A percentile compares a stretch with the other conserved stretches of the same genome.
Conservation (phyloP, 1,284 basidiomycete species). For the Ganoderma resinaceum region DNA sequence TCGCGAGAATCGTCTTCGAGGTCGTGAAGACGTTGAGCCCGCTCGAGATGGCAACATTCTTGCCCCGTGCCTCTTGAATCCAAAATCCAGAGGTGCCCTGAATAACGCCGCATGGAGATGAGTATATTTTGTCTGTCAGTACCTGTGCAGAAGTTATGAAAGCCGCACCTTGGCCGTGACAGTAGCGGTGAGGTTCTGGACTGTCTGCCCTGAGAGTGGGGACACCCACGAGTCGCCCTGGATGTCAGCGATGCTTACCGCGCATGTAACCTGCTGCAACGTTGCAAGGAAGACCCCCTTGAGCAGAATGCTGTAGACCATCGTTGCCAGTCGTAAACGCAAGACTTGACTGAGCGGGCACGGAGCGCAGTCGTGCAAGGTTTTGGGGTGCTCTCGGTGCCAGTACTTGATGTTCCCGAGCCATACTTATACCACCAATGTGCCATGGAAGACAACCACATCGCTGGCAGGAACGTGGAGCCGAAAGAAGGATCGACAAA, state of each 20-base stretch:
- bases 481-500: conserved; percentile 3
- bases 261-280: conserved; percentile 16
- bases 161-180: conserved; percentile 51
- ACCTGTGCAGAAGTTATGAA: conserved; percentile 7
- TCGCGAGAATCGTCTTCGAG: conserved; percentile 48
- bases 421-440: background rate
- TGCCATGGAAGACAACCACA: background rate
- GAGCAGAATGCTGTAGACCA: conserved; percentile 6
- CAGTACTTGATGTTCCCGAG: background rate
- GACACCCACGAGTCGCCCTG: conserved; percentile 60
- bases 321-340: background rate
- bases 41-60: conserved; percentile 54
- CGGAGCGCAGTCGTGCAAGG: background rate
- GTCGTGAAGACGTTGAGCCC: conserved; percentile 51
- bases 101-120: conserved; percentile 33
- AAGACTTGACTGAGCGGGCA: background rate
- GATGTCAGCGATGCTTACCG: conserved; percentile 51
- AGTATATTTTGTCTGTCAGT: background rate
- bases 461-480: background rate
- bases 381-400: background rate
- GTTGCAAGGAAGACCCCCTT: conserved; percentile 8
- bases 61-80: conserved; percentile 50
- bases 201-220: conserved; percentile 53
- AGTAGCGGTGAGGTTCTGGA: conserved; percentile 57
- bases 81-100: conserved; percentile 53